A percentile compares a stretch with the other conserved stretches of the same genome.
These are phyloP conservation scores for Sphaerosporella brunnea DNA, from an alignment of 495 filamentous ascomycete species.

Conservation along the genomic window DNA sequence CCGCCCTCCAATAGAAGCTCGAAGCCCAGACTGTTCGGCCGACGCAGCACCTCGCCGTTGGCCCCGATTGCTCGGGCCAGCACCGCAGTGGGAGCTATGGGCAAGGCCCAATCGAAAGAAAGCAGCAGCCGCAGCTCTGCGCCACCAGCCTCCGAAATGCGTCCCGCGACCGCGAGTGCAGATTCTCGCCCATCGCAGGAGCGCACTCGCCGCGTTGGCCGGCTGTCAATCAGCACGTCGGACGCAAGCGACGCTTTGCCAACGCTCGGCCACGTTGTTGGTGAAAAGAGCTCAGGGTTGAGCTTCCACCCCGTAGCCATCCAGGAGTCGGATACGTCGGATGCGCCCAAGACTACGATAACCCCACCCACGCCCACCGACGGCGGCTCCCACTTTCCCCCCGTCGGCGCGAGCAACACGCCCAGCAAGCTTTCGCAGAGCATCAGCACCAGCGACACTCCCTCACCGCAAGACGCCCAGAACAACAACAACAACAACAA, in stretches of 20 bases:
- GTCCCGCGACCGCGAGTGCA: conserved; percentile 21
- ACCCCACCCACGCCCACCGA: conserved; percentile 28
- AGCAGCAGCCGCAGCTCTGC: background rate
- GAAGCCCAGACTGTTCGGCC: conserved; percentile 8
- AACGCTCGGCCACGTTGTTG: background rate
- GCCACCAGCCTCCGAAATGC: conserved; percentile 8
- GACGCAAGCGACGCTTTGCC: conserved; percentile 19
- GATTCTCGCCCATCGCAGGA: conserved; percentile 17
- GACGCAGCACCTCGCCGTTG: conserved; percentile 21
- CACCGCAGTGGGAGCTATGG: background rate
- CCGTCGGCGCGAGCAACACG: conserved; percentile 47
- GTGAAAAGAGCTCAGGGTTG: background rate
- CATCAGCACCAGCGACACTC: conserved; percentile 52
- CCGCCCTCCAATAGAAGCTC: background rate
- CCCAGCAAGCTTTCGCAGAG: conserved; percentile 82
- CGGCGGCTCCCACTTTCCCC: conserved; percentile 25
- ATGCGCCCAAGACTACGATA: conserved; percentile 19
- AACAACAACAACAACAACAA: conserved; percentile 33
- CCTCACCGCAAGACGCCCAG: conserved; percentile 39
- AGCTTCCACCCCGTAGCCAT: background rate
- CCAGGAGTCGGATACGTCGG: background rate
- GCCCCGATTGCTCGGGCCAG: conserved; percentile 2
- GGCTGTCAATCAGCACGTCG: conserved; percentile 21
- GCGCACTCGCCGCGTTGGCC: conserved; percentile 15
- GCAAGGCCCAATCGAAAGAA: conserved; percentile 1